Percentiles rank a stretch among this genome's conserved stretches.
phyloP scores from a whole-genome alignment of 2,329 filamentous ascomycete species.

The Cladorrhinum sp. region DNA sequence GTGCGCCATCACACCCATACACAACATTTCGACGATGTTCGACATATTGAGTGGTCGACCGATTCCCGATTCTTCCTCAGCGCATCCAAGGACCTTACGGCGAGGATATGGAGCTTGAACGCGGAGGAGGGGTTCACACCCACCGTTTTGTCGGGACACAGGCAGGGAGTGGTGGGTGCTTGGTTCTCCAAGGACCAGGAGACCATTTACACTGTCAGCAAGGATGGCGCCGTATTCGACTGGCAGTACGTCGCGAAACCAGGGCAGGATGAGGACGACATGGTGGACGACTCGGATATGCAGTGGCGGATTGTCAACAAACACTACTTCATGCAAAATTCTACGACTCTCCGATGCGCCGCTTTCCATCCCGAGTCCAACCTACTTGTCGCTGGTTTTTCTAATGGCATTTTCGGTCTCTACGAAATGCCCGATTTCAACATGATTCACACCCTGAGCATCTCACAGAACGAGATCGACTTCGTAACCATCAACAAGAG shows the following conservation, averaged over 20 bases:
- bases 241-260: slow-evolving; percentile 77
- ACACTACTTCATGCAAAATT: slow-evolving; percentile 91
- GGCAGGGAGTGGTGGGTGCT: slow-evolving; percentile 86
- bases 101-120: slow-evolving; percentile 90
- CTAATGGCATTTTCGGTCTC: slow-evolving; percentile 86
- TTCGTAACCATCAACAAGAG: slow-evolving; percentile 90
- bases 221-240: slow-evolving; percentile 92
- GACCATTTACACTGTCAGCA: slow-evolving; percentile 92
- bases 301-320: slow-evolving; percentile 89
- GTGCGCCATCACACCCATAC: slow-evolving; percentile 81
- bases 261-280: slow-evolving; percentile 56
- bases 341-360: slow-evolving; percentile 83
- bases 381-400: slow-evolving; percentile 94
- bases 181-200: slow-evolving; percentile 96
- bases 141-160: slow-evolving; percentile 86
- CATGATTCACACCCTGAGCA: slow-evolving; percentile 86
- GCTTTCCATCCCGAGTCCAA: slow-evolving; percentile 83
- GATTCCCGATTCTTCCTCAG: slow-evolving; percentile 95
- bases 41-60: slow-evolving; percentile 88
- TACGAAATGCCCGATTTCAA: slow-evolving; percentile 97
- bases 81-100: slow-evolving; percentile 86
- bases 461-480: slow-evolving; percentile 95
- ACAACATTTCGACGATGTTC: slow-evolving; percentile 84
- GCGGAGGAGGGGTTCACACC: slow-evolving; percentile 84
- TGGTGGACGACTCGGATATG: slow-evolving; percentile 62